These are phyloP conservation scores for Fonsecaea monophora DNA, from an alignment of 2,329 filamentous ascomycete species.

Conservation along the genomic window DNA sequence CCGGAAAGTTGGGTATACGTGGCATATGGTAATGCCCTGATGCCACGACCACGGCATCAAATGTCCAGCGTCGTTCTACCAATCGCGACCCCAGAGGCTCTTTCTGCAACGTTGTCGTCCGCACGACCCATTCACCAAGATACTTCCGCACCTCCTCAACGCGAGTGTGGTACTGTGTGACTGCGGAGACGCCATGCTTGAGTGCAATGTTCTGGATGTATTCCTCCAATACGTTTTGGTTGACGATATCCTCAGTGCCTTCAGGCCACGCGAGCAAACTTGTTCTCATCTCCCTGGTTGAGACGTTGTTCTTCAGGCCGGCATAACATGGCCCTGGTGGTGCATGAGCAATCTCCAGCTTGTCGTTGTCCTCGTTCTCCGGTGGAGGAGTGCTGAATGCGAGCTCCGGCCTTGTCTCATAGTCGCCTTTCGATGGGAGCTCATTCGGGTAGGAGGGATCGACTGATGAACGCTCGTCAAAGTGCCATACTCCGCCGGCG, in stretches of 20 bases:
- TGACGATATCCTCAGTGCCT: constrained; percentile 65
- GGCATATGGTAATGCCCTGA: constrained; percentile 62
- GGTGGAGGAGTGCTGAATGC: constrained; percentile 34
- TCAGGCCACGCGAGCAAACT: constrained; percentile 63
- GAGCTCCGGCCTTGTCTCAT: constrained; percentile 36
- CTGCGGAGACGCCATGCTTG: constrained; percentile 57
- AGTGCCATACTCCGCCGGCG: constrained; percentile 65
- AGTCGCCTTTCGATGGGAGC: constrained; percentile 47
- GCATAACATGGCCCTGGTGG: constrained; percentile 64
- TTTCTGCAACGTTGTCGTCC: constrained; percentile 54
- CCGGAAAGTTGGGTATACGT: constrained; percentile 57
- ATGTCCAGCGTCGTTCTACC: constrained; percentile 43
- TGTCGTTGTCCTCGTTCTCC: constrained; percentile 28
- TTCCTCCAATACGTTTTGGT: constrained; percentile 61
- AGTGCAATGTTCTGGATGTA: constrained; percentile 68
- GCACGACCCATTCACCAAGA: constrained; percentile 58
- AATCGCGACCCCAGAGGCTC: constrained; percentile 19
- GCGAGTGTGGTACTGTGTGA: constrained; percentile 64
- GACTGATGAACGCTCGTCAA: constrained; percentile 56
- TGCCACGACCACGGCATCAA: constrained; percentile 61
- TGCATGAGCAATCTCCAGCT: constrained; percentile 49
- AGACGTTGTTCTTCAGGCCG: constrained; percentile 62
- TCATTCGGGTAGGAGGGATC: constrained; percentile 57
- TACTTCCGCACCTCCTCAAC: constrained; percentile 62
- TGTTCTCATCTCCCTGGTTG: constrained; percentile 58